Evolutionary conservation across 2,329 filamentous ascomycete genomes (phyloP).

Genomic region (Xylariaceae sp.): DNA sequence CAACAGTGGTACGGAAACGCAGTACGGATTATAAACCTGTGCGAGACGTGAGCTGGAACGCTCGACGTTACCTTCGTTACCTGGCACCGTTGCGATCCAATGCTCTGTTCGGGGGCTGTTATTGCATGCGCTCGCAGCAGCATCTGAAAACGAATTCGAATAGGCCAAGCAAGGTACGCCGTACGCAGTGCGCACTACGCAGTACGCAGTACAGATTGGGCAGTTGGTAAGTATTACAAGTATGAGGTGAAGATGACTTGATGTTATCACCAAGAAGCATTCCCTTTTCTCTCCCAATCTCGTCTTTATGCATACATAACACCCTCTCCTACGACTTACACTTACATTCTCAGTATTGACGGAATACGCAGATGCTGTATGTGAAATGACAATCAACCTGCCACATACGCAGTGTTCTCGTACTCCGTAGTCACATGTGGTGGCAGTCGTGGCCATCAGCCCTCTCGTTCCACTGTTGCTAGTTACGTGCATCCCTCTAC

Average conservation of each 20-base stretch:
- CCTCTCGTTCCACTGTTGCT: slow-evolving; percentile 16
- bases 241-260: slow-evolving; percentile 2
- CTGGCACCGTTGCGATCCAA: slow-evolving; percentile 6
- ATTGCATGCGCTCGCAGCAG: slow-evolving; percentile 1
- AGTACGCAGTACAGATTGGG: no score
- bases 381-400: slow-evolving; percentile 7
- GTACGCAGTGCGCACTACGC: no score
- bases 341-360: background rate
- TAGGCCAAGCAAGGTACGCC: no score
- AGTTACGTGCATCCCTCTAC: slow-evolving; percentile 18
- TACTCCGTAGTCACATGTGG: slow-evolving; percentile 4
- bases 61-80: background rate
- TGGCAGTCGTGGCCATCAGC: slow-evolving; percentile 16
- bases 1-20: background rate
- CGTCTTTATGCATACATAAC: slow-evolving; percentile 6
- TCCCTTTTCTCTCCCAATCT: background rate
- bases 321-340: background rate
- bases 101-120: background rate
- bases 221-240: no score
- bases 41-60: background rate
- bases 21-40: background rate
- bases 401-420: slow-evolving; percentile 9
- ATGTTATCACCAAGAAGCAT: slow-evolving; percentile 14
- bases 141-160: background rate
- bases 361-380: background rate